Base-by-base conservation (phyloP, 768 basidiomycete species). In the Podaxis sp. region DNA sequence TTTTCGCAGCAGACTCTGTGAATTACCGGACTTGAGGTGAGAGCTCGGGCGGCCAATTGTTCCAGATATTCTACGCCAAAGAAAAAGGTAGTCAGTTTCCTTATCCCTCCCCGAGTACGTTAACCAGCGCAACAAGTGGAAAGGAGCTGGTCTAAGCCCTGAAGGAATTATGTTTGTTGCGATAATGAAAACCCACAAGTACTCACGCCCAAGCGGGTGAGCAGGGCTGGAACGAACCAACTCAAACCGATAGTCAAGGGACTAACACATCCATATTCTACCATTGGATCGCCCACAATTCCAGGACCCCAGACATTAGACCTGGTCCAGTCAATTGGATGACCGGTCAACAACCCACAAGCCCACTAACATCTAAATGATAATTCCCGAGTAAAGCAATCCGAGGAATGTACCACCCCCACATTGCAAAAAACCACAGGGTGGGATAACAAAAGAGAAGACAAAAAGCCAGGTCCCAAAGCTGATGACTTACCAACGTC, bases 1-100 rank as follows among this genome's bases (percentile, higher is more conserved):
- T 63, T 60, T 30, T 58, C 41, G 26, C 64, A 58, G 30, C 12
- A 17, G 26, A 60, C 60, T 17, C 58, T 15, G 38, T 55, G 28
- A 13, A 52, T 44, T 20, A 62, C 24, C 5, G 66, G 50, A 24
- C 15, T 17, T 15, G 22, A 20, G 11, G 57, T 36, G 5, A 55
- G 44, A 11, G 41, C 33, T 20, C 50, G 54, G 36, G 54, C n/a
- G 4, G 55, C 36, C 61, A 54, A 62, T 38, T 28, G 26, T 4
- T 62, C 61, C 1, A 56, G 17, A 4, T 13, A 10, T 12, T 62
- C 54, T 56, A 26, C 36, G 30, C 15, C 26, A 41, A 13, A n/a
- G 20, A 28, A 24, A 50, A 50, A 20, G 10, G 10, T 26, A 4
- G 49, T 50, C 22, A 50, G 49, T 50, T 12, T 24, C 20, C 12